Base-by-base conservation (phyloP, 495 filamentous ascomycete species). In the Parachaetomium inaequale region DNA sequence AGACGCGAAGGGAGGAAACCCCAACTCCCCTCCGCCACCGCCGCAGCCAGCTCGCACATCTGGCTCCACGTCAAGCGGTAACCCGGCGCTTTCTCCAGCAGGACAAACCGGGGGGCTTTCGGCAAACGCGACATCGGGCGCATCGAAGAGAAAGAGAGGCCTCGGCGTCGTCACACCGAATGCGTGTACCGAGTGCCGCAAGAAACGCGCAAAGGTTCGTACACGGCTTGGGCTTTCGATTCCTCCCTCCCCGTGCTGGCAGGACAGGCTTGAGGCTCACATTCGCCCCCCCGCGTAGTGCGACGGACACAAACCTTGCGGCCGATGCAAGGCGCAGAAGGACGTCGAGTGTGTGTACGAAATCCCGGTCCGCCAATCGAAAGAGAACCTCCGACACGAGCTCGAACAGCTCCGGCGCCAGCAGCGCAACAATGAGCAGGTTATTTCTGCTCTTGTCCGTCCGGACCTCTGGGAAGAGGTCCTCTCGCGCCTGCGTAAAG, bases 121-220 rank as follows among this genome's bases (percentile, higher is more conserved):
- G 11, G 32, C 55, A 40, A 25, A 55, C 21, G 26, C 31, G 38
- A 14, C 23, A 0, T 8, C 19, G 3, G 66, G 68, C 26, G 60
- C 38, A 7, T 77, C 77, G 4, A 81, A 78, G 63, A 66, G 80
- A 23, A 73, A 78, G 59, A 75, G 82, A 50, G 82, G 82, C 17
- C 63, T 80, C 5, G 81, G 81, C 15, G 68, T 82, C 7, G 81
- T 84, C 7, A 84, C 82, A 4, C 76, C 76, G 36, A 84, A 82
- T 60, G 82, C 82, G 1, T 84, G 82, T 66, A 83, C 78, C 29
- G 82, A 84, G 66, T 84, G 82, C 62, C 75, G 81, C 19, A 84
- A 84, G 72, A 84, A 83, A 60, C 76, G 82, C 58, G 79, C 80
- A 47, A 84, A 84, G 75, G 80, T 80, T 65, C 19, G 72, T 63